phyloP scores from a whole-genome alignment of 805 yeast species.

The Kazachstania martiniae region DNA sequence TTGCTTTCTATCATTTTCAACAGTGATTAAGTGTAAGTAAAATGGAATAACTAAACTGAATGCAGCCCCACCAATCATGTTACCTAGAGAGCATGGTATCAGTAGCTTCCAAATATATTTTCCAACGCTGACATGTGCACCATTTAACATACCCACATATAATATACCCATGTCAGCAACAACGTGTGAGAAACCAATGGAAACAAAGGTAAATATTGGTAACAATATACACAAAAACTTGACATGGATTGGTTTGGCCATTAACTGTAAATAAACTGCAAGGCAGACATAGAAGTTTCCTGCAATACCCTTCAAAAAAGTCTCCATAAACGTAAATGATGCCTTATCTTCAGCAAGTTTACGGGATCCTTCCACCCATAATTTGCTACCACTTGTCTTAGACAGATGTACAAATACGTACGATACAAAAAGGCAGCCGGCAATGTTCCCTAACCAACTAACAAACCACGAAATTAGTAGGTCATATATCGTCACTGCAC shows the following conservation, averaged over 20 bases:
- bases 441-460: constrained; percentile 58
- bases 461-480: constrained; percentile 53
- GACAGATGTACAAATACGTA: constrained; percentile 53
- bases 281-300: constrained; percentile 71
- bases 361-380: constrained; percentile 38
- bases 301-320: constrained; percentile 58
- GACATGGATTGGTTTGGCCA: constrained; percentile 74
- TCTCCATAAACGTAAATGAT: constrained; percentile 43
- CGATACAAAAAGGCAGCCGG: constrained; percentile 52
- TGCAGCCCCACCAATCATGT: constrained; percentile 65
- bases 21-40: constrained; percentile 61
- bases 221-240: constrained; percentile 50
- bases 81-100: constrained; percentile 64
- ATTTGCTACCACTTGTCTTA: constrained; percentile 33
- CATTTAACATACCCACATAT: constrained; percentile 56
- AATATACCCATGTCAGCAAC: constrained; percentile 74
- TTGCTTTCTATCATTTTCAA: constrained; percentile 55
- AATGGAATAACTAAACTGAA: constrained; percentile 59
- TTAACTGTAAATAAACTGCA: constrained; percentile 64
- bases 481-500: constrained; percentile 60
- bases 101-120: constrained; percentile 61
- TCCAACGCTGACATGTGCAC: constrained; percentile 53
- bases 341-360: constrained; percentile 36
- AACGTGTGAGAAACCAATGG: constrained; percentile 67
- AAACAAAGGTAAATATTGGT: constrained; percentile 71